These are phyloP conservation scores for Xylariales sp. DNA, from an alignment of 2,329 filamentous ascomycete species.

Conservation along the genomic window DNA sequence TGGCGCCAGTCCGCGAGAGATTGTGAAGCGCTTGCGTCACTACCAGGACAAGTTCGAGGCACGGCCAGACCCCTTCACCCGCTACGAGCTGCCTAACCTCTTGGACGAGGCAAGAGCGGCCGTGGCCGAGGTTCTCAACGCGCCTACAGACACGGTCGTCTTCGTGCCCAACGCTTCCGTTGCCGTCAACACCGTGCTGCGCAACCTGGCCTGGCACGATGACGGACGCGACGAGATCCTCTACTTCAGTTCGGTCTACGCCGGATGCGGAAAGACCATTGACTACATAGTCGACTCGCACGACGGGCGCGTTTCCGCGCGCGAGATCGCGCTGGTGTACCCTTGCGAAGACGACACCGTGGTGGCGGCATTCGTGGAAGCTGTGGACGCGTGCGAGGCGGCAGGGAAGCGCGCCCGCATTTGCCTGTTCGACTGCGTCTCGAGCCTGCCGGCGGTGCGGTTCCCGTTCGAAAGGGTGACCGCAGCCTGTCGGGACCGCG, in stretches of 20 bases:
- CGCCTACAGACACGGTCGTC: constrained; percentile 62
- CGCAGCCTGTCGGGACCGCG: constrained; percentile 58
- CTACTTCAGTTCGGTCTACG: constrained; percentile 50
- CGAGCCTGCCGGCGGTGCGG: constrained; percentile 71
- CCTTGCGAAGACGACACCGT: constrained; percentile 69
- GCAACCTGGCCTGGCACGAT: constrained; percentile 62
- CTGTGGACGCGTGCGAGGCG: constrained; percentile 46
- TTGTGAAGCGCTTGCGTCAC: constrained; percentile 56
- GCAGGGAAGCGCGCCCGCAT: constrained; percentile 61
- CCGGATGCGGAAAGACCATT: constrained; percentile 69
- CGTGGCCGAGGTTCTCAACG: constrained; percentile 63
- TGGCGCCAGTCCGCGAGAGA: constrained; percentile 63
- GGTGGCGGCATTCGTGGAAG: constrained; percentile 53
- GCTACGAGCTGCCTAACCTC: constrained; percentile 58
- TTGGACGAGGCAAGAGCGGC: constrained; percentile 62
- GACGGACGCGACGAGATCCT: constrained; percentile 45
- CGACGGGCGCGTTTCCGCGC: constrained; percentile 34
- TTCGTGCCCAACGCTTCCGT: constrained; percentile 80
- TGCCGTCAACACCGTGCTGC: constrained; percentile 74
- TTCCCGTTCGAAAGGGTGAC: constrained; percentile 73
- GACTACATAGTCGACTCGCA: constrained; percentile 67
- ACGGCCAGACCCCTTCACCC: constrained; percentile 71
- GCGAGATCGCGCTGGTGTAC: constrained; percentile 59
- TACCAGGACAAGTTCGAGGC: constrained; percentile 66
- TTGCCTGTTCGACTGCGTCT: constrained; percentile 76